Conservation (phyloP, 768 basidiomycete species). For the Boletus insuetus region DNA sequence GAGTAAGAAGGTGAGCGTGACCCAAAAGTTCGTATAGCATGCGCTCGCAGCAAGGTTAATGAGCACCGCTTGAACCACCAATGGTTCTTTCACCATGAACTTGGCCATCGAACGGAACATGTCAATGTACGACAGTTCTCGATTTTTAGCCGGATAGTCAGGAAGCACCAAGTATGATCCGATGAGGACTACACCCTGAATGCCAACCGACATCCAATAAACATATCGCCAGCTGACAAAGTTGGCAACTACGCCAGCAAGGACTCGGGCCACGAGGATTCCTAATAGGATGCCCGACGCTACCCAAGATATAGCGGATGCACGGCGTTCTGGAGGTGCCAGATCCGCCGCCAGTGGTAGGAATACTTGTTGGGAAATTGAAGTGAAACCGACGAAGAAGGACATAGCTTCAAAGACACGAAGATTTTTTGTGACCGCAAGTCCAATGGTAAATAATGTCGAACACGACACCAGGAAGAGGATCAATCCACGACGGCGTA, state of each 20-base stretch:
- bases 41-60: constrained; percentile 56
- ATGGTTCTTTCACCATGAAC: constrained; percentile 69
- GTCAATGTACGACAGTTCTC: constrained; percentile 55
- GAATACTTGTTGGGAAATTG: constrained; percentile 67
- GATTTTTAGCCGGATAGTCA: constrained; percentile 76
- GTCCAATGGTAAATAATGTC: constrained; percentile 61
- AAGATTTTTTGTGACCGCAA: constrained; percentile 59
- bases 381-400: constrained; percentile 64
- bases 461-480: constrained; percentile 48
- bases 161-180: constrained; percentile 63
- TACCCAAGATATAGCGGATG: constrained; percentile 71
- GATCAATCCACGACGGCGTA: constrained; percentile 69
- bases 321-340: constrained; percentile 67
- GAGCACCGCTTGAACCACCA: constrained; percentile 64
- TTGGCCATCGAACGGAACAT: constrained; percentile 74
- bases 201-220: constrained; percentile 70
- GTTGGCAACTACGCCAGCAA: constrained; percentile 69
- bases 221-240: constrained; percentile 67
- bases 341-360: constrained; percentile 77
- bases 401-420: constrained; percentile 60
- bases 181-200: constrained; percentile 54
- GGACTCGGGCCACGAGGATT: constrained; percentile 66
- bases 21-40: constrained; percentile 61
- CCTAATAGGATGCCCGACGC: constrained; percentile 67
- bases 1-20: constrained; percentile 76